Base-by-base conservation (phyloP, 495 filamentous ascomycete genomes). In the Aspergillus cavernicola region DNA sequence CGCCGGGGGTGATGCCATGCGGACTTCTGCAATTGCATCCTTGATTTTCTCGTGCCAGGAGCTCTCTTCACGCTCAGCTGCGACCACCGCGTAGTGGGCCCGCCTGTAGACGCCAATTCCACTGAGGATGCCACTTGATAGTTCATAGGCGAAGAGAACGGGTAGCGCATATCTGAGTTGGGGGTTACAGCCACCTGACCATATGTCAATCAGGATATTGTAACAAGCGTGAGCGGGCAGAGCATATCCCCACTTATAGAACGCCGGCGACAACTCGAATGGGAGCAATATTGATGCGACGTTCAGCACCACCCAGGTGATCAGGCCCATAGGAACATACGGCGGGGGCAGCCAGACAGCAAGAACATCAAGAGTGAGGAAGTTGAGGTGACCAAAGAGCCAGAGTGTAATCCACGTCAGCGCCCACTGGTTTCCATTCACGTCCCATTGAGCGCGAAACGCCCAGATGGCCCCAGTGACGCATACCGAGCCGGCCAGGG, bases 331-430 rank as follows among this genome's bases (percentile, higher is more conserved):
- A 6, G 79, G 74, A 0, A 80, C 59, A 49, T 60, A 76, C 0
- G 62, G 63, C 16, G 57, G 55, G 1, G 76, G 68, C 1, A 78
- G 16, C 71, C 70, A 77, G 38, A 73, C 61, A 1, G 73, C 74
- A 44, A 79, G 67, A 9, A 72, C 60, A 40, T 82, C 78, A 0
- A 82, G 64, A 9, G 61, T 56, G 26, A 77, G 62, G 56, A 79
- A 82, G 55, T 80, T 79, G 20, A 71, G 39, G 54, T 81, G 76
- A 2, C 67, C 70, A 33, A 77, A 78, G 6, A 82, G 73, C 79
- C 79, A 82, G 1, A 80, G 41, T 0, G 56, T 44, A 38, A 72
- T 53, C 79, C 79, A 82, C 6, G 63, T 71, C 16, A 79, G 55
- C 1, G 57, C 67, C 48, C 77, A 80, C 39, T 81, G 76, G 26